Conservation (phyloP, 768 basidiomycete species). For the Suillus plorans region DNA sequence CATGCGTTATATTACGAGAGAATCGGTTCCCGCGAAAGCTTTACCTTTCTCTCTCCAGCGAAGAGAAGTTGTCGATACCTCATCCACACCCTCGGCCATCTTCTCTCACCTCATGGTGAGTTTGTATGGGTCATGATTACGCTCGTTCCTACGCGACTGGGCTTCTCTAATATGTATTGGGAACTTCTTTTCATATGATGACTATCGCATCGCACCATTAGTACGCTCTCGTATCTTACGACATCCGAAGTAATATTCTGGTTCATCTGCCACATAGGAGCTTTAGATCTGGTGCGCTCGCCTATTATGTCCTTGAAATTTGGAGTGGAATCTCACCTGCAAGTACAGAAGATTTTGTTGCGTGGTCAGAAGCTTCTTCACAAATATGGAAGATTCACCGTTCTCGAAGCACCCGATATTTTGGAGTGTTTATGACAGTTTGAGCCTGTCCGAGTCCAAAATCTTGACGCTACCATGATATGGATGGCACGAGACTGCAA, state of each 20-base stretch:
- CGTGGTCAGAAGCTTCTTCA: neutral
- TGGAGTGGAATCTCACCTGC: neutral
- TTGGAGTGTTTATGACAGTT: conserved; percentile 1
- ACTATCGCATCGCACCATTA: neutral
- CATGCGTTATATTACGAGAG: neutral
- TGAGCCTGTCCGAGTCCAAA: neutral
- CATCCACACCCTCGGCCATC: neutral
- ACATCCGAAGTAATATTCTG: neutral
- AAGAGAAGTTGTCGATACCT: neutral
- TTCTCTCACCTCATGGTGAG: conserved; percentile 1
- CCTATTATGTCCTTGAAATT: neutral
- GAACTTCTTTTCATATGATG: conserved; percentile 4
- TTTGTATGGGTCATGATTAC: neutral
- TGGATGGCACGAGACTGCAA: neutral
- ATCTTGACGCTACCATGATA: neutral
- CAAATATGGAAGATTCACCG: neutral
- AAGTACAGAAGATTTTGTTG: neutral
- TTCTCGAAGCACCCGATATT: conserved; percentile 4
- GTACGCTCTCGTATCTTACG: neutral
- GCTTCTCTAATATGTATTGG: neutral
- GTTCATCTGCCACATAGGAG: neutral
- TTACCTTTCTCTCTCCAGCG: neutral
- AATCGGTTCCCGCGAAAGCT: neutral
- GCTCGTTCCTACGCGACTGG: conserved; percentile 4
- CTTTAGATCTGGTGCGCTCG: neutral